Conservation (phyloP, 306 rosid genomes). For the Cucurbita moschata region DNA sequence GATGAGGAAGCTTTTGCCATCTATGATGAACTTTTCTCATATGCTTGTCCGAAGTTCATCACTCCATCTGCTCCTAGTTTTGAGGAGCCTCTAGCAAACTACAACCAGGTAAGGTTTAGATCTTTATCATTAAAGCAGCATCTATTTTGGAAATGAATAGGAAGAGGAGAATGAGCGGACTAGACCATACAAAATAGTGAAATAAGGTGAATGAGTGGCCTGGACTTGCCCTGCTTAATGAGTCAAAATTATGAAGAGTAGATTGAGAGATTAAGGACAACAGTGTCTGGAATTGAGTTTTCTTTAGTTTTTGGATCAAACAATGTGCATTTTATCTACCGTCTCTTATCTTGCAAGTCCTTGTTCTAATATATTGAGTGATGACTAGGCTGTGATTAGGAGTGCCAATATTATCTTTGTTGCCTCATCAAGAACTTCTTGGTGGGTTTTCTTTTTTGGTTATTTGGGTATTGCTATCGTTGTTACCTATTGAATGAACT, state of each 20-base stretch:
- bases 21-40: constrained; percentile 94
- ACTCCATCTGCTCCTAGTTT: constrained; percentile 95
- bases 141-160: background rate
- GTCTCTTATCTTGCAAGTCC: too few relatives aligned
- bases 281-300: background rate
- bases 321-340: too few relatives aligned
- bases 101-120: constrained; percentile 58
- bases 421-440: too few relatives aligned
- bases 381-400: too few relatives aligned
- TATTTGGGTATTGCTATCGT: background rate
- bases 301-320: background rate
- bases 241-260: background rate
- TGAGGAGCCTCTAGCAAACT: constrained; percentile 85
- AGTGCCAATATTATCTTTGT: too few relatives aligned
- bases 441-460: background rate
- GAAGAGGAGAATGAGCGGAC: background rate
- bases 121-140: background rate
- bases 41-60: constrained; percentile 95
- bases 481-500: background rate
- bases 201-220: background rate
- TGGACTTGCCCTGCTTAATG: background rate
- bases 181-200: background rate
- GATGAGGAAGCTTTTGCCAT: constrained; percentile 92
- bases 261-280: background rate
- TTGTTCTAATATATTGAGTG: too few relatives aligned